Percentiles rank a stretch among this genome's conserved stretches.
phyloP scores from a whole-genome alignment of 306 rosid species.

The Begonia loranthoides region DNA sequence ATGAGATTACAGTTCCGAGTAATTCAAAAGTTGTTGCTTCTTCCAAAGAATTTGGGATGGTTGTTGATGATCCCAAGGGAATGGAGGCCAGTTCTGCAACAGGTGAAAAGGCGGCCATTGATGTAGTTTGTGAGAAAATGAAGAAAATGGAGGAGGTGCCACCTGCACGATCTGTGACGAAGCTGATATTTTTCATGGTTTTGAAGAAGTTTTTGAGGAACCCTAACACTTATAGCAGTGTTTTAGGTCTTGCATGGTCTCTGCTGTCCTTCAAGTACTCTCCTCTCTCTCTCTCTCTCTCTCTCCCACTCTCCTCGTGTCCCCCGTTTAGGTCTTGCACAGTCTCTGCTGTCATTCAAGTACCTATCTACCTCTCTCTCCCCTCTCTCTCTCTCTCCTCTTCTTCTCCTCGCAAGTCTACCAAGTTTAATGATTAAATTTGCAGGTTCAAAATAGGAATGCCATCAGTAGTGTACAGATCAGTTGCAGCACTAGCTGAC shows the following conservation, averaged over 20 bases:
- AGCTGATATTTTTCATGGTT: not conserved
- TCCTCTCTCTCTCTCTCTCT: not conserved
- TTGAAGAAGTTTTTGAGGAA: not conserved
- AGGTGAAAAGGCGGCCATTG: no score
- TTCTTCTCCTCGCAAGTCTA: not conserved
- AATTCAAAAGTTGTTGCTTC: no score
- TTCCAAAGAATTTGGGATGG: no score
- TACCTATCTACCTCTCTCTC: not conserved
- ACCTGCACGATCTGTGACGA: not conserved
- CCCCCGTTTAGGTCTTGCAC: slow-evolving; percentile 1
- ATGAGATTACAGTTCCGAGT: no score
- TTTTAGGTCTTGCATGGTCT: slow-evolving; percentile 4
- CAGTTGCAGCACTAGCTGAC: slow-evolving; percentile 53
- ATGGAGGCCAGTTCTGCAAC: no score
- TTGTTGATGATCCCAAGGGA: no score
- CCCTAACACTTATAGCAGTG: not conserved
- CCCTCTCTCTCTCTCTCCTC: not conserved
- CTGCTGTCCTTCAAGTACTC: slow-evolving; percentile 2
- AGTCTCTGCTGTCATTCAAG: slow-evolving; percentile 3
- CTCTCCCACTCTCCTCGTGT: no score
- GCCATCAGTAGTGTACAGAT: slow-evolving; percentile 57
- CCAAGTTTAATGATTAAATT: not conserved
- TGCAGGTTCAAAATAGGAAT: slow-evolving; percentile 57
- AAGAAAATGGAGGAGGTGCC: not conserved
- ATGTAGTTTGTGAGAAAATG: not conserved